phyloP scores from a whole-genome alignment of 768 basidiomycete genomes.

The Sarcomyxa edulis region DNA sequence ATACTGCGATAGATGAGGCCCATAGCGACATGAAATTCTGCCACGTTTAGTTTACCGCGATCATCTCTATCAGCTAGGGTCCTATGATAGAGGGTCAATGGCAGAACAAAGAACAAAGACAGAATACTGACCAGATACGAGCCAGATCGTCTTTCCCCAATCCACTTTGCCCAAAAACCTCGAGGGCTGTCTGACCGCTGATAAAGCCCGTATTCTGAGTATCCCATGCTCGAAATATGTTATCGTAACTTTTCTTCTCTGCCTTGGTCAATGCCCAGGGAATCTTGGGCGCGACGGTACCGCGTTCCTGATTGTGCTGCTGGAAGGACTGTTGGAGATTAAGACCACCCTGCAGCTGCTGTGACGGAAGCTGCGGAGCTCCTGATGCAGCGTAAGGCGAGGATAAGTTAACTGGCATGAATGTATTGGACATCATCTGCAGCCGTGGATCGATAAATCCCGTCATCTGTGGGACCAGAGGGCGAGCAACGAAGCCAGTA shows the following conservation, averaged over 20 bases:
- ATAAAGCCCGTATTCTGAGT: conserved; percentile 77
- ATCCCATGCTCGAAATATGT: conserved; percentile 98
- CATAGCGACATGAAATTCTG: conserved; percentile 99
- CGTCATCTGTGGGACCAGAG: conserved; percentile 69
- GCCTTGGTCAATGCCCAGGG: conserved; percentile 84
- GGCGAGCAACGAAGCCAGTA: conserved; percentile 50
- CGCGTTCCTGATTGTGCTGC: conserved; percentile 76
- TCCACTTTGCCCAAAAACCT: conserved; percentile 94
- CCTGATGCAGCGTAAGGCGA: conserved; percentile 56
- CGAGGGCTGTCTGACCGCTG: conserved; percentile 73
- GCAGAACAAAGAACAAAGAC: conserved; percentile 2
- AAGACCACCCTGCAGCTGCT: conserved; percentile 46
- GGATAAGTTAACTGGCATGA: conserved; percentile 76
- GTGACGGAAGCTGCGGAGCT: conserved; percentile 61
- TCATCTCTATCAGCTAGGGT: conserved; percentile 89
- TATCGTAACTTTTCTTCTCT: conserved; percentile 96
- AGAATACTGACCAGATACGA: conserved; percentile 73
- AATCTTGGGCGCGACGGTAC: conserved; percentile 59
- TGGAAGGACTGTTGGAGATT: conserved; percentile 83
- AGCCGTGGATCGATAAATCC: conserved; percentile 81
- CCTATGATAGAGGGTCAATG: conserved; percentile 40
- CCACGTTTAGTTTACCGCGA: conserved; percentile 90
- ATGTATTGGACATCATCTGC: conserved; percentile 85
- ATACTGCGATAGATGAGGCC: conserved; percentile 92
- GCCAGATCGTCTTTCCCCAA: conserved; percentile 86